Conservation (phyloP, 441 rosid genomes). For the Oxalis stricta region DNA sequence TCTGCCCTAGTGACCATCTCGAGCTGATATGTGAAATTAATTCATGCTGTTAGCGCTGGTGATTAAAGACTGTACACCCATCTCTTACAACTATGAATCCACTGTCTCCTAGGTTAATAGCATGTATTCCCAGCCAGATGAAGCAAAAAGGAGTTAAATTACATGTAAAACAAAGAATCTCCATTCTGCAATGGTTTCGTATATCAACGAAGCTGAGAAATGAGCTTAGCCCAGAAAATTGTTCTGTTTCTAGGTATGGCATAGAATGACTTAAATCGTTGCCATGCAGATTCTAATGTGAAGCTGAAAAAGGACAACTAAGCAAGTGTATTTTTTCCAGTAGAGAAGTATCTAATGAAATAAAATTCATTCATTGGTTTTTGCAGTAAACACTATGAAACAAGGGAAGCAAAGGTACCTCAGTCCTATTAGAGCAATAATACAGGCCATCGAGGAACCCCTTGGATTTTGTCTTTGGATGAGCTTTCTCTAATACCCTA, state of each 20-base stretch:
- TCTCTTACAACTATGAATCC: slow-evolving; percentile 63
- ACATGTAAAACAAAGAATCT: not conserved
- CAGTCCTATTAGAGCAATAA: slow-evolving; percentile 39
- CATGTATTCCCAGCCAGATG: slow-evolving; percentile 37
- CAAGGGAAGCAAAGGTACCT: no score
- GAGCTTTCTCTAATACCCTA: slow-evolving; percentile 51
- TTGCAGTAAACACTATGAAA: no score
- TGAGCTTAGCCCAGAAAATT: not conserved
- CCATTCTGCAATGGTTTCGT: no score
- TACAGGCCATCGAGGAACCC: slow-evolving; percentile 73
- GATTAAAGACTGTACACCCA: slow-evolving; percentile 45
- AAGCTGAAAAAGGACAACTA: no score
- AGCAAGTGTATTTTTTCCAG: no score
- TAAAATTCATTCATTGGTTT: no score
- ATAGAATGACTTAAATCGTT: no score
- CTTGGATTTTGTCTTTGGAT: slow-evolving; percentile 34
- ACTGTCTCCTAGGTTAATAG: slow-evolving; percentile 63
- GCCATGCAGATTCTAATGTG: no score
- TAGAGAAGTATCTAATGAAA: no score
- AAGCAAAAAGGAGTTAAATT: not conserved
- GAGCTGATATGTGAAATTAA: slow-evolving; percentile 63
- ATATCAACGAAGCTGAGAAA: not conserved
- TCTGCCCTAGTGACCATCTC: slow-evolving; percentile 44
- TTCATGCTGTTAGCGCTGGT: slow-evolving; percentile 59
- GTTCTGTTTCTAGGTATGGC: not conserved